phyloP scores from a whole-genome alignment of 2,329 filamentous ascomycete genomes.

The Sclerotinia borealis region DNA sequence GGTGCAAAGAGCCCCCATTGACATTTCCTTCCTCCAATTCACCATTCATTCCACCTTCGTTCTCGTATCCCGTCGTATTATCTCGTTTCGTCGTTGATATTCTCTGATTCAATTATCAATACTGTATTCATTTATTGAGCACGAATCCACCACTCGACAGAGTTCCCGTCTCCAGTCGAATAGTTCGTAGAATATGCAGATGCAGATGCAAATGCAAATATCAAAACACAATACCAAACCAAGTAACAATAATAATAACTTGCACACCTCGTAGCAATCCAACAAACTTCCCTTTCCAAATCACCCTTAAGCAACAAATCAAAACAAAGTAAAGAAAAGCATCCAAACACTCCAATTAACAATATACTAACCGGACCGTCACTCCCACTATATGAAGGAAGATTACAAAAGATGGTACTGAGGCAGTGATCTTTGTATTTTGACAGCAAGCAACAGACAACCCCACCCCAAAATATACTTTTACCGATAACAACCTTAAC shows the following conservation, averaged over 20 bases:
- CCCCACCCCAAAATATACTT: too few species aligned
- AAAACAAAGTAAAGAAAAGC: neutral
- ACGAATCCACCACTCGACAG: neutral
- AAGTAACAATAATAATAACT: neutral
- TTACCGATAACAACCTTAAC: too few species aligned
- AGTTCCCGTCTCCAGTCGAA: neutral
- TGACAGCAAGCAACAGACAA: too few species aligned
- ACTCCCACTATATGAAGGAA: neutral
- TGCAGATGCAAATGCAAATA: neutral
- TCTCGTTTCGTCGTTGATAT: neutral
- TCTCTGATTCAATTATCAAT: neutral
- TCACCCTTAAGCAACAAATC: too few species aligned
- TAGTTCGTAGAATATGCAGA: neutral
- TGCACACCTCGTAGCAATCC: neutral
- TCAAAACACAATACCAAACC: neutral
- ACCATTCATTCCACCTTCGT: neutral
- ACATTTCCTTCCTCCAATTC: neutral
- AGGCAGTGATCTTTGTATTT: too few species aligned
- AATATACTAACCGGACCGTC: neutral
- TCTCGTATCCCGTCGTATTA: neutral
- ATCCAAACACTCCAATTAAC: neutral
- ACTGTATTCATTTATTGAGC: neutral
- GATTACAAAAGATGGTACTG: neutral
- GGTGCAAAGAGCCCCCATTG: conserved; percentile 4
- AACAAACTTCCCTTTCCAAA: neutral